Evolutionary conservation across 768 basidiomycete species (phyloP).

Genomic region (Tulasnella sp.): DNA sequence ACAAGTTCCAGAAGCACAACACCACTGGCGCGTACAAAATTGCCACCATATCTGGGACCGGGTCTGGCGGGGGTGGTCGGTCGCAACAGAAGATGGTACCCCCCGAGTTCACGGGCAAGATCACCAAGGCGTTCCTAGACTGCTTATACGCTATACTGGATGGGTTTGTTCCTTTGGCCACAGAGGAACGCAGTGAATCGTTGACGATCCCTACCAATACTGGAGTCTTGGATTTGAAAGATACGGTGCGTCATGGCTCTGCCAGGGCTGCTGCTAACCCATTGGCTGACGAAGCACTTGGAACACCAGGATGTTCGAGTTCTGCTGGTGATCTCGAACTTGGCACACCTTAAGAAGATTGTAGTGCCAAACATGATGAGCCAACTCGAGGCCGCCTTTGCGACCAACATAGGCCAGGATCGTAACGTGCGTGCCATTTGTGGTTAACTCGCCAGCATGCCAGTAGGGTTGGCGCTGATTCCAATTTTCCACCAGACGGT

Average conservation of each 20-base stretch:
- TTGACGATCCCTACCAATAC: conserved; percentile 21
- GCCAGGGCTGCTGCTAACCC: too few species aligned
- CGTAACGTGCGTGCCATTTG: conserved; percentile 39
- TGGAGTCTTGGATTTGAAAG: not conserved
- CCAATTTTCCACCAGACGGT: not conserved
- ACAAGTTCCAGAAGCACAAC: conserved; percentile 74
- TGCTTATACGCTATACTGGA: conserved; percentile 72
- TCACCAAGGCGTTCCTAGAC: conserved; percentile 82
- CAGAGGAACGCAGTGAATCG: conserved; percentile 23
- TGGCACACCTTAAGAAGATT: conserved; percentile 64
- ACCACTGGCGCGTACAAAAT: conserved; percentile 73
- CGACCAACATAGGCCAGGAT: conserved; percentile 36
- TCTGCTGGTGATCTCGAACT: conserved; percentile 84
- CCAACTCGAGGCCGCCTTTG: conserved; percentile 74
- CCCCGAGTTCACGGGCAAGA: conserved; percentile 61
- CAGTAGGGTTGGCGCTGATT: not conserved
- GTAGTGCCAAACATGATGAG: conserved; percentile 75
- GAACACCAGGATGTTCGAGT: conserved; percentile 69
- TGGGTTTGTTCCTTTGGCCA: conserved; percentile 48
- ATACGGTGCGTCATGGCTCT: conserved; percentile 1
- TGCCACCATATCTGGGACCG: conserved; percentile 55
- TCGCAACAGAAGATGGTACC: conserved; percentile 59
- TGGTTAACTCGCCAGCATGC: not conserved
- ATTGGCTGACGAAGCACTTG: not conserved
- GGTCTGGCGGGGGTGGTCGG: too few species aligned